These are phyloP conservation scores for Phoenix roebelenii DNA, from an alignment of 176 grass and related monocot species.

Conservation along the genomic window DNA sequence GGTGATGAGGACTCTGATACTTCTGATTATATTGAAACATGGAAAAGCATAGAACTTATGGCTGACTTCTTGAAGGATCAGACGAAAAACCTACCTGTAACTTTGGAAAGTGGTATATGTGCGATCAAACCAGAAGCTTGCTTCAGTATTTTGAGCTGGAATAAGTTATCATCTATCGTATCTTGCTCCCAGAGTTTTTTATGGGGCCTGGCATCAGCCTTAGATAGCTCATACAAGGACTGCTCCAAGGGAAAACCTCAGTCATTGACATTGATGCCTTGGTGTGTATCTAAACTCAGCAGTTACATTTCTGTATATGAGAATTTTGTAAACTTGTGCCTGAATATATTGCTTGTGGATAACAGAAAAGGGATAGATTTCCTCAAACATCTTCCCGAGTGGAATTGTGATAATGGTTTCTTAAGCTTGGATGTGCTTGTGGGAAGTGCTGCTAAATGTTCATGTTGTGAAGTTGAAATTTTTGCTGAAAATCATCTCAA, in stretches of 20 bases:
- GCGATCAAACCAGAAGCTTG: constrained; percentile 51
- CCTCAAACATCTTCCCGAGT: constrained; percentile 20
- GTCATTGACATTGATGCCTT: constrained; percentile 26
- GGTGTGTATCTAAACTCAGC: constrained; percentile 48
- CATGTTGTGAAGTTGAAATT: constrained; percentile 2
- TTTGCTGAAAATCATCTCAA: constrained; percentile 1
- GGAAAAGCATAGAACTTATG: constrained; percentile 41
- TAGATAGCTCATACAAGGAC: constrained; percentile 35
- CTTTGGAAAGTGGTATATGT: constrained; percentile 24
- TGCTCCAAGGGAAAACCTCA: constrained; percentile 19
- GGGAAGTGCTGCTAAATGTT: constrained; percentile 31
- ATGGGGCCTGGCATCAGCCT: constrained; percentile 56
- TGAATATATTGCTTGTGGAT: constrained; percentile 62
- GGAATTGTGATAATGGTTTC: constrained; percentile 39
- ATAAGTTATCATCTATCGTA: constrained; percentile 47
- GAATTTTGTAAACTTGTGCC: constrained; percentile 56
- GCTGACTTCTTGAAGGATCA: constrained; percentile 47
- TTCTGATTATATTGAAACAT: constrained; percentile 31
- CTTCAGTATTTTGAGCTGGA: constrained; percentile 30
- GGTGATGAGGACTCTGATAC: constrained; percentile 28
- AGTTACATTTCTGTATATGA: constrained; percentile 53
- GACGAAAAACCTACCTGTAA: constrained; percentile 34
- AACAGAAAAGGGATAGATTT: constrained; percentile 25
- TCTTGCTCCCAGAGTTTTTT: constrained; percentile 83
- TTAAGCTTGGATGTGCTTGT: constrained; percentile 45